Conservation (phyloP, 2,329 filamentous ascomycete species). For the Diplodia sapinea region DNA sequence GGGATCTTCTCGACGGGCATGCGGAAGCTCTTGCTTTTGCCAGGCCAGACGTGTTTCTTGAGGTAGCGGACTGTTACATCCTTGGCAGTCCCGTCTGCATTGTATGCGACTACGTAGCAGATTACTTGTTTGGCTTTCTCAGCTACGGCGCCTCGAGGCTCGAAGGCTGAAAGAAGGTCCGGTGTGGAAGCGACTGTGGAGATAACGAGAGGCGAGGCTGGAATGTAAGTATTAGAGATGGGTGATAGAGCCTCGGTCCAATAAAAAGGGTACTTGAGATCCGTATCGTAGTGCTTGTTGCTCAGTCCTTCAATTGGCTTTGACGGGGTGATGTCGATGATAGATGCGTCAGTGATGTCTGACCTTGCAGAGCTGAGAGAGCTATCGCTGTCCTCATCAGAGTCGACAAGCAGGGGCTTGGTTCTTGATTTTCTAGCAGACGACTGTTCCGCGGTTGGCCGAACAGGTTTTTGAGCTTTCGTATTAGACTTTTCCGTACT, state of each 20-base stretch:
- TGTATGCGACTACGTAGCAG: constrained; percentile 85
- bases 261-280: constrained; percentile 84
- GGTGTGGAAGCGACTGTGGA: constrained; percentile 52
- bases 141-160: constrained; percentile 81
- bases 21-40: constrained; percentile 85
- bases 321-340: constrained; percentile 62
- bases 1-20: constrained; percentile 81
- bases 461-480: constrained; percentile 16
- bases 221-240: constrained; percentile 75
- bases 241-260: constrained; percentile 92
- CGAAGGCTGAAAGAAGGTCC: constrained; percentile 74
- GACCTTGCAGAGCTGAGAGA: constrained; percentile 51
- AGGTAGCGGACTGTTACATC: constrained; percentile 94
- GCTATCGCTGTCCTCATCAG: constrained; percentile 57
- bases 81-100: constrained; percentile 84
- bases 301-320: constrained; percentile 46
- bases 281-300: constrained; percentile 68
- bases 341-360: constrained; percentile 56
- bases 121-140: constrained; percentile 89
- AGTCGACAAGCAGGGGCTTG: constrained; percentile 49
- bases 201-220: constrained; percentile 69
- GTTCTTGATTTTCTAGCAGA: constrained; percentile 39
- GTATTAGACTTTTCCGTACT: constrained; percentile 14
- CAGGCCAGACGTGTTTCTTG: constrained; percentile 79
- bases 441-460: constrained; percentile 31